These are phyloP conservation scores for Escovopsis sp. DNA, from an alignment of 2,329 filamentous ascomycete genomes.

Conservation along the genomic window DNA sequence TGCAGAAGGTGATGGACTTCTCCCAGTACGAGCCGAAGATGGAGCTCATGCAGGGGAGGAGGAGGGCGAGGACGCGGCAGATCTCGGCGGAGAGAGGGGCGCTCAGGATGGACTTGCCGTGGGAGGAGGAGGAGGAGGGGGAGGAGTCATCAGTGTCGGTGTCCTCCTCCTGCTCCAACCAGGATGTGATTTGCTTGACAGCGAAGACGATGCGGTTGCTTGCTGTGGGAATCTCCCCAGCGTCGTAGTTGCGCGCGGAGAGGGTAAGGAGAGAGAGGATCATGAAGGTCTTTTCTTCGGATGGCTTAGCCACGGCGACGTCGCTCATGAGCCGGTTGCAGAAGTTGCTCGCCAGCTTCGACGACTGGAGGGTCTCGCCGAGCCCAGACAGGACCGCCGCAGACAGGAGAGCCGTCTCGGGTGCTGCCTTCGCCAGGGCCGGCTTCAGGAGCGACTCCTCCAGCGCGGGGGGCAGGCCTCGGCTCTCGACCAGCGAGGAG, in stretches of 20 bases:
- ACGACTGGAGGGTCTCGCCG: constrained; percentile 32
- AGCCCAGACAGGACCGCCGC: constrained; percentile 36
- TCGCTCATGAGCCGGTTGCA: constrained; percentile 47
- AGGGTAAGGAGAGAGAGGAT: constrained; percentile 39
- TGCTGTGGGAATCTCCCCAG: constrained; percentile 38
- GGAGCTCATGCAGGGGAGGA: constrained; percentile 61
- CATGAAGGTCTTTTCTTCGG: constrained; percentile 28
- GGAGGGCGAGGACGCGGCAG: constrained; percentile 38
- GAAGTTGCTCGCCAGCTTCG: constrained; percentile 34
- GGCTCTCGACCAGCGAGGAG: constrained; percentile 27
- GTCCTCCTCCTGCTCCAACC: constrained; percentile 39
- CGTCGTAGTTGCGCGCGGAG: constrained; percentile 34
- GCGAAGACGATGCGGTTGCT: constrained; percentile 67
- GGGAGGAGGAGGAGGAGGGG: too few species aligned
- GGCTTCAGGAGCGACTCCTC: constrained; percentile 33
- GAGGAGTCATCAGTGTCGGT: too few species aligned
- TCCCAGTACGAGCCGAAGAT: constrained; percentile 87
- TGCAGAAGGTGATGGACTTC: constrained; percentile 42
- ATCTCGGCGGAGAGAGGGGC: constrained; percentile 32
- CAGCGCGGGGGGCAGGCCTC: constrained; percentile 27
- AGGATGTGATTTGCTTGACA: constrained; percentile 60
- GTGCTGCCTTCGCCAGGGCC: constrained; percentile 30
- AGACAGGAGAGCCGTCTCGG: constrained; percentile 31
- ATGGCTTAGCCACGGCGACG: constrained; percentile 31
- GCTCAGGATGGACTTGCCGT: constrained; percentile 24